phyloP scores from a whole-genome alignment of 345 rosid genomes.

The Hibiscus trionum region DNA sequence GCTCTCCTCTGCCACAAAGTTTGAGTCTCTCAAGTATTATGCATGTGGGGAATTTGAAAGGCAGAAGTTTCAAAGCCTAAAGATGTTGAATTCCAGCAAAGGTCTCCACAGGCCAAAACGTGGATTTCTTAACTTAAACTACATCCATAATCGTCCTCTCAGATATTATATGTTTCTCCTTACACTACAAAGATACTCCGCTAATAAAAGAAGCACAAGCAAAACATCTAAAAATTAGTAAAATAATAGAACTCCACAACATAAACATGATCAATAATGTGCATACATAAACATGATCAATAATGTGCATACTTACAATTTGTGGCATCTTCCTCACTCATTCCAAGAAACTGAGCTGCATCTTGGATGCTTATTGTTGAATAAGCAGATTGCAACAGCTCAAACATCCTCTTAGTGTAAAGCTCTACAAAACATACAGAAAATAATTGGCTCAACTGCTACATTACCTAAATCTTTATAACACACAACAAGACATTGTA shows the following conservation, averaged over 20 bases:
- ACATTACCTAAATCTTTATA: constrained; percentile 1
- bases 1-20: neutral
- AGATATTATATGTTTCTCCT: too few relatives aligned
- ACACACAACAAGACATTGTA: neutral
- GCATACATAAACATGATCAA: neutral
- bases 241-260: too few relatives aligned
- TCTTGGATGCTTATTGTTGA: constrained; percentile 66
- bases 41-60: neutral
- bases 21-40: neutral
- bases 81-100: constrained; percentile 56
- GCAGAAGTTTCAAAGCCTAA: neutral
- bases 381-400: constrained; percentile 68
- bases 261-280: neutral
- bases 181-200: neutral
- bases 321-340: constrained; percentile 66
- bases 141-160: neutral
- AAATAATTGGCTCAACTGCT: neutral
- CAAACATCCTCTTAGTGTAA: constrained; percentile 72
- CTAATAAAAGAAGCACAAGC: neutral
- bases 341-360: constrained; percentile 74
- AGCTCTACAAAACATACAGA: constrained; percentile 38
- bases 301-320: constrained; percentile 43
- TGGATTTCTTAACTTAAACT: constrained; percentile 46
- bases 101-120: constrained; percentile 83
- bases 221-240: neutral